Percentiles rank a stretch among this genome's conserved stretches.
Evolutionary conservation across 176 grass and related monocot genomes (phyloP).

Genomic region (Panicum miliaceum): DNA sequence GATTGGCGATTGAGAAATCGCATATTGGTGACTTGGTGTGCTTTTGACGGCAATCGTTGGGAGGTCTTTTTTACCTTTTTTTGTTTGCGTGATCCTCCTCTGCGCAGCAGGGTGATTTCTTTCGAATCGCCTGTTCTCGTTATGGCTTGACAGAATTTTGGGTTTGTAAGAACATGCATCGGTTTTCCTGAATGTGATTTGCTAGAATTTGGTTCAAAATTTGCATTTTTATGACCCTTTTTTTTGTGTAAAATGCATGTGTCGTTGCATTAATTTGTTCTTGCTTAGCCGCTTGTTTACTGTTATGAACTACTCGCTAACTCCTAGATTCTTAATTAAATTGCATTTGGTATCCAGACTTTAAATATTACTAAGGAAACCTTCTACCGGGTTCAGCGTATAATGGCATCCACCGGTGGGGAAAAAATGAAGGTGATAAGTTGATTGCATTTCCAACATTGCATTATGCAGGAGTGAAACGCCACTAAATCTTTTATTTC

Average conservation of each 20-base stretch:
- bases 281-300: not conserved
- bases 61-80: not conserved
- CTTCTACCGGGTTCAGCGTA: not conserved
- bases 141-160: not conserved
- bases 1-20: not conserved
- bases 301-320: not conserved
- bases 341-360: not conserved
- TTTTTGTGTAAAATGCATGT: not conserved
- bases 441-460: not conserved
- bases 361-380: not conserved
- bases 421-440: slow-evolving; percentile 71
- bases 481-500: not conserved
- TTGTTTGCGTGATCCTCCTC: not conserved
- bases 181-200: not conserved
- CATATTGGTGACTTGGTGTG: not conserved
- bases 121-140: not conserved
- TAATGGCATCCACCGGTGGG: slow-evolving; percentile 53
- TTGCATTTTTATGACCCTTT: not conserved
- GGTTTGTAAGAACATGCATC: not conserved
- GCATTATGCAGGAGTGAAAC: not conserved
- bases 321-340: slow-evolving; percentile 6
- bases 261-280: not conserved
- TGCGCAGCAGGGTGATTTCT: not conserved
- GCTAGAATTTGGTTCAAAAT: not conserved
- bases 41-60: not conserved